Conservation (phyloP, 2,329 filamentous ascomycete genomes). For the Diaporthe sp. region DNA sequence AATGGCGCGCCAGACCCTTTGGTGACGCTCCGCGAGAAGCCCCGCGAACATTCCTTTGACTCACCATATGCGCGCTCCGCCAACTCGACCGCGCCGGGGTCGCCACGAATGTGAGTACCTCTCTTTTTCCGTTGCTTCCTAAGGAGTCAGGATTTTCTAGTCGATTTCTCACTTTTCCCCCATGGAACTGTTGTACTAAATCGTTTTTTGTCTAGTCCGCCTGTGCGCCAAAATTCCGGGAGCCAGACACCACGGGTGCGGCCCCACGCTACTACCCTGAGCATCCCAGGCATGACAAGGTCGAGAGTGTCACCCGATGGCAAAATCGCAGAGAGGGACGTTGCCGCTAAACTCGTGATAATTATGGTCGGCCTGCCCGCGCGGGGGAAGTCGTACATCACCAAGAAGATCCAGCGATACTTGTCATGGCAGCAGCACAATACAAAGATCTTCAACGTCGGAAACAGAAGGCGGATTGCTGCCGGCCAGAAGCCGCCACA, state of each 20-base stretch:
- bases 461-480: conserved; percentile 86
- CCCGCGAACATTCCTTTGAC: conserved; percentile 55
- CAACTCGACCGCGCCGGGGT: conserved; percentile 69
- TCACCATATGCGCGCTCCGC: conserved; percentile 69
- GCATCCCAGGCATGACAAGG: conserved; percentile 95
- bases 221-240: conserved; percentile 80
- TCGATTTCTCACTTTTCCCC: conserved; percentile 24
- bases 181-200: conserved; percentile 31
- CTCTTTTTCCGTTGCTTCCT: conserved; percentile 32
- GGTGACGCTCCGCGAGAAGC: conserved; percentile 47
- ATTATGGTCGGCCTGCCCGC: conserved; percentile 98
- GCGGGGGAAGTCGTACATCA: conserved; percentile 97
- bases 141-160: neutral
- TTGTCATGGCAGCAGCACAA: conserved; percentile 98
- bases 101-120: conserved; percentile 67
- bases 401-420: conserved; percentile 96
- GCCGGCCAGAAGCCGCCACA: conserved; percentile 63
- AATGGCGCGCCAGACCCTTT: conserved; percentile 53
- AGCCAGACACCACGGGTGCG: conserved; percentile 82
- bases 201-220: conserved; percentile 61
- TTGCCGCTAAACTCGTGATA: conserved; percentile 96
- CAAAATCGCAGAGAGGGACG: conserved; percentile 91
- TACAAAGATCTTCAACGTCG: conserved; percentile 96
- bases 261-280: conserved; percentile 91
- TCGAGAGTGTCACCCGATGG: conserved; percentile 97